Conservation (phyloP, 306 rosid genomes). For the Acmispon strigosus region DNA sequence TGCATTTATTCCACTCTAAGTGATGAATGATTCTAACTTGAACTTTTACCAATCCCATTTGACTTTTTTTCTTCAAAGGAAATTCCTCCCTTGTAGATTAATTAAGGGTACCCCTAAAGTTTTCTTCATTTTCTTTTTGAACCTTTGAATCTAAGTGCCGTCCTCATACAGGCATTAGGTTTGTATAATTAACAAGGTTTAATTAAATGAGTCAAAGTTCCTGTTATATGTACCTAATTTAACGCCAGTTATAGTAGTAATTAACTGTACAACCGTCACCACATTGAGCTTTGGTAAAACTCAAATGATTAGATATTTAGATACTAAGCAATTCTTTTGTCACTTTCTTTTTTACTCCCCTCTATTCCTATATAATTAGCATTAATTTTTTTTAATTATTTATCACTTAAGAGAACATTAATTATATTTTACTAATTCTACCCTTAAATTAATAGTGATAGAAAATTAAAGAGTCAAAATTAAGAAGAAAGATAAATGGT, state of each 20-base stretch:
- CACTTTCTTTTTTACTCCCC: no score
- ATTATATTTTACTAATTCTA: no score
- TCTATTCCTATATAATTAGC: no score
- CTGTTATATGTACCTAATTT: neutral
- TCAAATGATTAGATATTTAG: neutral
- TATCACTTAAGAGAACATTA: no score
- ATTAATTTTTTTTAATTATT: no score
- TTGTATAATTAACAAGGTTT: neutral
- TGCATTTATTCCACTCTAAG: slow-evolving; percentile 25
- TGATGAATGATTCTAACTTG: slow-evolving; percentile 7
- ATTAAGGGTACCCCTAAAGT: slow-evolving; percentile 29
- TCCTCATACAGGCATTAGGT: neutral
- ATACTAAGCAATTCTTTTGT: no score
- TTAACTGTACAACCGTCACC: neutral
- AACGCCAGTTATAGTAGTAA: neutral
- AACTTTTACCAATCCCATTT: slow-evolving; percentile 19
- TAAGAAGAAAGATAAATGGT: no score
- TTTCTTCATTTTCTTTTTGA: neutral
- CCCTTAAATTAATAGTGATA: no score
- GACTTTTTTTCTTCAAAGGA: slow-evolving; percentile 21
- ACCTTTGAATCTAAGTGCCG: slow-evolving; percentile 14
- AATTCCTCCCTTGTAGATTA: slow-evolving; percentile 40
- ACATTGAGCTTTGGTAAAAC: neutral
- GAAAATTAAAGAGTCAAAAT: no score
- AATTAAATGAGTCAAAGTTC: slow-evolving; percentile 1